Evolutionary conservation across 2,329 filamentous ascomycete species (phyloP), one percentile per base, ranked within the genome.

Genomic region (Colletotrichum sublineola): DNA sequence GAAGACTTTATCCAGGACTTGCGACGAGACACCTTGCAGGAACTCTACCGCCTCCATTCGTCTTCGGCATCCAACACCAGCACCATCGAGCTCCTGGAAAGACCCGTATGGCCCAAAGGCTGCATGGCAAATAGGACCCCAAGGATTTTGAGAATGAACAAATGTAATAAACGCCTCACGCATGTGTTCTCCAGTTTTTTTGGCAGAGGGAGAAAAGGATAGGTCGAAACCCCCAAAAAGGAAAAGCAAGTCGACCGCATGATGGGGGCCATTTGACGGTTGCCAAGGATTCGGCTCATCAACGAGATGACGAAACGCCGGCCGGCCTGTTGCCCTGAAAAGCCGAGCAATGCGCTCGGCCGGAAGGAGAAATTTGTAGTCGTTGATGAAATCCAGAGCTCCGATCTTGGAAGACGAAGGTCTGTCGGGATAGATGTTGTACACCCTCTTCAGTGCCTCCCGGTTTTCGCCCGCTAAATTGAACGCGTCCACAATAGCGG

Each of bases 201-300:
- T 74, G 3, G 84, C 83, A 1, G 77, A 75, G 0, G 77, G 78
- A 1, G 80, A 80, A 31, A 81, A 81, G 0, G 77, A 77, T 0
- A 84, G 67, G 64, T 84, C 82, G 5, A 84, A 74, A 0, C 81
- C 81, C 0, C 79, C 83, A 36, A 86, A 87, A 0, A 86, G 74
- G 11, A 85, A 81, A 2, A 86, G 68, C 5, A 87, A 75, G 73
- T 87, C 85, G 2, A 87, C 82, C 0, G 82, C 85, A 69, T 87
- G 85, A 50, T 87, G 85, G 2, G 84, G 78, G 0, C 85, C 79
- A 11, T 81, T 83, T 0, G 84, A 86, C 0, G 80, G 65, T 62
- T 86, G 85, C 83, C 82, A 86, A 6, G 85, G 85, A 46, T 87
- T 87, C 0, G 78, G 60, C 65, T 87, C 82, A 50, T 87, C 85